Evolutionary conservation across 345 rosid species (phyloP).

Genomic region (Microcos paniculata): DNA sequence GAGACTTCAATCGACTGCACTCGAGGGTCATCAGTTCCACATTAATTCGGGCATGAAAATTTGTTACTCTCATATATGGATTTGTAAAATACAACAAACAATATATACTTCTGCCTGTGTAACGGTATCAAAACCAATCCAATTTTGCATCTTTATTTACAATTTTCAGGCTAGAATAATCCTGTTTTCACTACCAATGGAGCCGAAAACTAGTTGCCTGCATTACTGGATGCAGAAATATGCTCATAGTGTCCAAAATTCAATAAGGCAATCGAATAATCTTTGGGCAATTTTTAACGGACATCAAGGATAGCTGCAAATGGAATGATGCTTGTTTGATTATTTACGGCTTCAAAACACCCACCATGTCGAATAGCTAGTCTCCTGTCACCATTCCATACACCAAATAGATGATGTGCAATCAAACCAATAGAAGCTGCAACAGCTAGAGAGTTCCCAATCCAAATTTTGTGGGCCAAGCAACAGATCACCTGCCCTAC

Average conservation of each 20-base stretch:
- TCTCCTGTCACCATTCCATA: conserved; percentile 77
- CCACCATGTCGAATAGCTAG: conserved; percentile 54
- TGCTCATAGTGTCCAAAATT: conserved; percentile 61
- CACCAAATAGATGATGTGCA: conserved; percentile 73
- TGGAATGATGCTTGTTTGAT: conserved; percentile 64
- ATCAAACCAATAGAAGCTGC: conserved; percentile 72
- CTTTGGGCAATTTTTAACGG: conserved; percentile 61
- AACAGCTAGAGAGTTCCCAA: conserved; percentile 60
- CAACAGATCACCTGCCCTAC: conserved; percentile 86
- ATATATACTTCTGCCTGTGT: neutral
- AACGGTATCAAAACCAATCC: neutral
- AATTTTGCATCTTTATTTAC: neutral
- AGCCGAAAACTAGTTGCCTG: conserved; percentile 64
- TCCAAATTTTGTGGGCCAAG: conserved; percentile 76
- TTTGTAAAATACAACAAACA: neutral
- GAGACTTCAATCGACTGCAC: neutral
- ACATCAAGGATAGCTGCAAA: conserved; percentile 75
- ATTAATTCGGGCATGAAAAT: neutral
- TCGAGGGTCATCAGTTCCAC: too few species aligned
- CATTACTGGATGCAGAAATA: conserved; percentile 75
- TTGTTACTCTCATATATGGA: neutral
- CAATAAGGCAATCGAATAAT: conserved; percentile 65
- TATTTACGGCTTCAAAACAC: conserved; percentile 56
- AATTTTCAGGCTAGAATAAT: neutral
- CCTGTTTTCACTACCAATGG: conserved; percentile 49